These are phyloP conservation scores for Drechslerella coelobrocha DNA, from an alignment of 2,329 filamentous ascomycete genomes.

Conservation along the genomic window DNA sequence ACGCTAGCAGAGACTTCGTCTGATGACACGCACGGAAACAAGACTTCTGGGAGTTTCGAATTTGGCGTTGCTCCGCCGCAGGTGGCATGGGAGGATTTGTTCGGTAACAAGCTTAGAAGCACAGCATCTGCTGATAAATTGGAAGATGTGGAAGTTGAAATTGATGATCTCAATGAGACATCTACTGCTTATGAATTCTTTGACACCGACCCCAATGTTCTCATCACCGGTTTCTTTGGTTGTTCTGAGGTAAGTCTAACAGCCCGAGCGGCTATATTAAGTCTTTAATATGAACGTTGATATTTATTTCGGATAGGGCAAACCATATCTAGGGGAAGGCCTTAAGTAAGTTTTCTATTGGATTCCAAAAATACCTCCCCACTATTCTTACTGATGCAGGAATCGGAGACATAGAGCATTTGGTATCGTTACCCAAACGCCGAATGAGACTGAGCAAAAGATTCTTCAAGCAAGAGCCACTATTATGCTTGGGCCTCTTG, in stretches of 20 bases:
- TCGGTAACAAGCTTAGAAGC: constrained; percentile 13
- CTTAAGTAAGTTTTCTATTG: constrained; percentile 40
- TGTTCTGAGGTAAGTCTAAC: constrained; percentile 37
- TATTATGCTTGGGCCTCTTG: neutral
- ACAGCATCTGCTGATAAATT: constrained; percentile 5
- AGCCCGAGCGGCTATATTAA: neutral
- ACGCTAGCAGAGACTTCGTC: constrained; percentile 1
- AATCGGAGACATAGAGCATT: constrained; percentile 48
- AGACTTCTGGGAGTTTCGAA: neutral
- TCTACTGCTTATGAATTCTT: constrained; percentile 37
- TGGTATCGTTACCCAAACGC: constrained; percentile 44
- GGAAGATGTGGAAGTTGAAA: constrained; percentile 19
- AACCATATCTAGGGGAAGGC: constrained; percentile 42
- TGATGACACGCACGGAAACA: constrained; percentile 5
- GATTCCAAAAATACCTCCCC: neutral
- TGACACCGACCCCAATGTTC: constrained; percentile 15
- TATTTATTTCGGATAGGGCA: constrained; percentile 24
- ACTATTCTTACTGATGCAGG: constrained; percentile 42
- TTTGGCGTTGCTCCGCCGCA: neutral
- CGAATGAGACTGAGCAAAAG: constrained; percentile 24
- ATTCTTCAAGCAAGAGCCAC: constrained; percentile 17
- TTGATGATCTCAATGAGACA: constrained; percentile 23
- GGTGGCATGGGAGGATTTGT: constrained; percentile 22
- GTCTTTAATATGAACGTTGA: neutral
- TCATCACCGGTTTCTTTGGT: constrained; percentile 47